These are phyloP conservation scores for Fusarium burgessii DNA, from an alignment of 2,329 filamentous ascomycete genomes.

Conservation along the genomic window DNA sequence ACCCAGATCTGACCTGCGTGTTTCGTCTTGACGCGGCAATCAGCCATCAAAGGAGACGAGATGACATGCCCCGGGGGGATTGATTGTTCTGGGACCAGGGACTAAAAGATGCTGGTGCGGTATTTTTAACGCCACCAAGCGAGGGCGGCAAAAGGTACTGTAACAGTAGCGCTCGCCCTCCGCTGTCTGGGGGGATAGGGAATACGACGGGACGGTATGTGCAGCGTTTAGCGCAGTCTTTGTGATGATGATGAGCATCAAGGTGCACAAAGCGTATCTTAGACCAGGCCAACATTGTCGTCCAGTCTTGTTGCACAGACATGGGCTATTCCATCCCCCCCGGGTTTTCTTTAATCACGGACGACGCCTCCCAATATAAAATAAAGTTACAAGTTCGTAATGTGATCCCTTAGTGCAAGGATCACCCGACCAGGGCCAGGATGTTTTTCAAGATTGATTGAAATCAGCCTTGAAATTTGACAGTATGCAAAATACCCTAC, in stretches of 20 bases:
- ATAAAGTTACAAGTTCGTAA: constrained; percentile 33
- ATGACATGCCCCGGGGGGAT: constrained; percentile 40
- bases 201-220: not conserved
- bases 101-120: not conserved
- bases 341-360: constrained; percentile 20
- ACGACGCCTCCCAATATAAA: constrained; percentile 30
- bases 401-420: constrained; percentile 21
- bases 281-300: constrained; percentile 5
- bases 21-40: constrained; percentile 25
- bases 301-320: constrained; percentile 26
- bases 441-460: constrained; percentile 1
- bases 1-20: constrained; percentile 20
- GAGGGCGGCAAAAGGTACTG: not conserved
- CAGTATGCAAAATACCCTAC: constrained; percentile 17
- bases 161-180: not conserved
- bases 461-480: constrained; percentile 19
- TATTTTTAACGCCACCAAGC: constrained; percentile 17
- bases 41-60: constrained; percentile 28
- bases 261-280: constrained; percentile 10
- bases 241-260: not conserved
- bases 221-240: not conserved
- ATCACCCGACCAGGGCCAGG: constrained; percentile 5
- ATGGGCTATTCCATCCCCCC: constrained; percentile 2
- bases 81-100: not conserved
- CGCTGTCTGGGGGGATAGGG: not conserved